Evolutionary conservation across 1,139 yeast species (phyloP), one percentile per base, ranked within the genome.

Genomic region (Yamadazyma atlantica): DNA sequence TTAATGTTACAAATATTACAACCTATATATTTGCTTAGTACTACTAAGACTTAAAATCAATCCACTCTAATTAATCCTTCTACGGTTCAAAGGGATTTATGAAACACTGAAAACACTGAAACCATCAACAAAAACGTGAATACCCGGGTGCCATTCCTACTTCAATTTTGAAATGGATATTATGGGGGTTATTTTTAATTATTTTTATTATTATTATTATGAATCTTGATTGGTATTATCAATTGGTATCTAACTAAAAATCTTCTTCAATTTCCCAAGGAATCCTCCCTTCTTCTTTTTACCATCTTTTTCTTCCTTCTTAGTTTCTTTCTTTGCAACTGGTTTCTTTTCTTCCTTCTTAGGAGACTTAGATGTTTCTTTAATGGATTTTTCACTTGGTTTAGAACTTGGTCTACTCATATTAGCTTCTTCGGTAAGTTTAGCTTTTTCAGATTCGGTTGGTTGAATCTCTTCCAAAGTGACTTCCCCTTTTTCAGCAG

Each of bases 211-310:
- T 19, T 19, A 19, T 19, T 19, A 19, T 19, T 19, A 19, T 19
- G 6, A 24, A 10, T n/a, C 27, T 24, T n/a, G 13, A 24, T n/a
- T n/a, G n/a, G n/a, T n/a, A n/a, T n/a, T 5, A 24, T n/a, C 12
- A 24, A 9, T 16, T 14, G 30, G 30, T 28, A 28, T 31, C 40
- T 55, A 68, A 41, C 53, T 57, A 49, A 73, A 64, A 28, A 69
- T 49, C 52, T 67, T 74, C 60, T 73, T 75, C 45, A 75, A 53
- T 51, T 70, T 74, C 34, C 76, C 60, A 34, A 73, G 57, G 37
- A 71, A 60, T 15, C 76, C 57, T 57, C 69, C 73, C 64, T 71
- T 70, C 55, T 69, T 64, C 62, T 69, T 69, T 54, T 64, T 62
- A 42, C 59, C 58, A 39, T 58, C 55, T 35, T 57, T 54, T 29